phyloP scores from a whole-genome alignment of 2,329 filamentous ascomycete genomes.

The Trichoderma arundinaceum region DNA sequence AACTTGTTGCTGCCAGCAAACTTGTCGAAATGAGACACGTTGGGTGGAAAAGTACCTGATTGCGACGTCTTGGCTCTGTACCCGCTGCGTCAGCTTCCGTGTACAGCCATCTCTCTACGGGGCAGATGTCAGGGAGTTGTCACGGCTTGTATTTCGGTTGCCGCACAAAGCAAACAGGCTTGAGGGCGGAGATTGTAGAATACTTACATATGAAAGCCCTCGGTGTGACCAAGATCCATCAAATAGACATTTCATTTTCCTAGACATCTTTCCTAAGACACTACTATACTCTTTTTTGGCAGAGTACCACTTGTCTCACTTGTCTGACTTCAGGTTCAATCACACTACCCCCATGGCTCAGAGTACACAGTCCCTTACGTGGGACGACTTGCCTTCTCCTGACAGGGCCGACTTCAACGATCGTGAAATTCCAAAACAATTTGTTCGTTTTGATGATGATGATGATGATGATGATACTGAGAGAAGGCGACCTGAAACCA shows the following conservation, averaged over 20 bases:
- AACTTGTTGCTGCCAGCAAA: background rate
- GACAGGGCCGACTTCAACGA: conserved; percentile 21
- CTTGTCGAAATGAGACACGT: conserved; percentile 7
- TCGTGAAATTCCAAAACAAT: background rate
- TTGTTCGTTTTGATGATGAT: background rate
- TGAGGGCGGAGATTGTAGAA: background rate
- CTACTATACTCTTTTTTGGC: background rate
- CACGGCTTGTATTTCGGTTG: conserved; percentile 1
- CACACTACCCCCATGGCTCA: background rate
- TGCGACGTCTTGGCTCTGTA: conserved; percentile 1
- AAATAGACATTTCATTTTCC: background rate
- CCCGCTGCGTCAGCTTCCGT: conserved; percentile 23
- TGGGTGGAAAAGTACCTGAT: background rate
- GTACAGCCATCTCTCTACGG: conserved; percentile 1
- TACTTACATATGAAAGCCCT: conserved; percentile 20
- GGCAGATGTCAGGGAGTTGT: conserved; percentile 21
- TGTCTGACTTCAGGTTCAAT: background rate
- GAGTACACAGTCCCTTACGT: background rate
- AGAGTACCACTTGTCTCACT: background rate
- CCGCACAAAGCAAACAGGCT: conserved; percentile 13
- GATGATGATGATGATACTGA: background rate
- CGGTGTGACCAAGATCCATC: background rate
- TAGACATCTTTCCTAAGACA: background rate
- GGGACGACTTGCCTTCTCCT: conserved; percentile 27
- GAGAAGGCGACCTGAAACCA: background rate